These are phyloP conservation scores for Sporothrix mexicana DNA, from an alignment of 2,329 filamentous ascomycete species.

Conservation along the genomic window DNA sequence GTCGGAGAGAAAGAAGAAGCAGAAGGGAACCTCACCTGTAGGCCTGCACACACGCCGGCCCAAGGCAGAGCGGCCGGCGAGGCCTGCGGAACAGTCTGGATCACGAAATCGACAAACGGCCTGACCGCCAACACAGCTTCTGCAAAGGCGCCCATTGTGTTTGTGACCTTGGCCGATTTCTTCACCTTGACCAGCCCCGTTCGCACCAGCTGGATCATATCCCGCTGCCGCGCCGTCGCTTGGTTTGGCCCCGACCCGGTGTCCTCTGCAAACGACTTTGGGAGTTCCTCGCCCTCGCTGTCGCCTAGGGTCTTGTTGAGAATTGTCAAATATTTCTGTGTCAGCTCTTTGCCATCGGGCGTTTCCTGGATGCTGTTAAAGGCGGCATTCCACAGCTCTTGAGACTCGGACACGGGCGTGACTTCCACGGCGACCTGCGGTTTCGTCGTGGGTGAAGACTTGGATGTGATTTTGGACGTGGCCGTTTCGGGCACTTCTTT, in stretches of 20 bases:
- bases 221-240: constrained; percentile 24
- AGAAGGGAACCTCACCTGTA: constrained; percentile 43
- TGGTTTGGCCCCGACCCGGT: background rate
- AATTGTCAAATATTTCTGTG: constrained; percentile 10
- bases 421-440: background rate
- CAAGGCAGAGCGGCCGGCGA: constrained; percentile 46
- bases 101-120: constrained; percentile 40
- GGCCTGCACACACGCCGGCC: constrained; percentile 45
- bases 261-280: background rate
- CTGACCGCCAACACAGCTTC: constrained; percentile 40
- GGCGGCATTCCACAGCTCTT: constrained; percentile 22
- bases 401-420: background rate
- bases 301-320: background rate
- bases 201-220: constrained; percentile 44
- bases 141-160: constrained; percentile 39
- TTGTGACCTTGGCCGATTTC: constrained; percentile 40
- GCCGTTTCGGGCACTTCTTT: background rate
- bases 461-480: background rate
- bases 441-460: background rate
- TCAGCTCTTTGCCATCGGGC: constrained; percentile 11
- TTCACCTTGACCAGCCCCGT: constrained; percentile 42
- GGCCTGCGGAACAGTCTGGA: constrained; percentile 42
- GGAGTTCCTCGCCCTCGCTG: background rate
- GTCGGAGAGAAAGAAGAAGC: background rate
- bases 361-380: constrained; percentile 17